These are phyloP conservation scores for Madurella fahalii DNA, from an alignment of 2,329 filamentous ascomycete species.

Conservation along the genomic window DNA sequence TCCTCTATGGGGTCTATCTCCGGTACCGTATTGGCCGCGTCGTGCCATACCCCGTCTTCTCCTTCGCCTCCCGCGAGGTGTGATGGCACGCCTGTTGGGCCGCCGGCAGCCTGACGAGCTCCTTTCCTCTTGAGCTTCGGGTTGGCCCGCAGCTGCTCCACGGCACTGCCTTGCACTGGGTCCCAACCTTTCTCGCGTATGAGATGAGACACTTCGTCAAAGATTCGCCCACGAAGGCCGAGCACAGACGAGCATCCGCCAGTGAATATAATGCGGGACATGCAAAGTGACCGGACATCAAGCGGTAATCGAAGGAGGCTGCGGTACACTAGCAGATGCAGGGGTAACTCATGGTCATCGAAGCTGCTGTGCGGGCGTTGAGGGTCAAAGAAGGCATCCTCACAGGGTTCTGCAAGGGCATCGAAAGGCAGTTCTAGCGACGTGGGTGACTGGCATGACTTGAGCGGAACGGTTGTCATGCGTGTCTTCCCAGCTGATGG, in stretches of 20 bases:
- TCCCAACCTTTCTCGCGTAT: conserved; percentile 72
- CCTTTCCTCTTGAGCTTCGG: conserved; percentile 37
- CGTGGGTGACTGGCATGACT: conserved; percentile 45
- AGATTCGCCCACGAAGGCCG: conserved; percentile 71
- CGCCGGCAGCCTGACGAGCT: conserved; percentile 24
- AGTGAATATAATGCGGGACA: conserved; percentile 82
- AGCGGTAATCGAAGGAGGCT: conserved; percentile 71
- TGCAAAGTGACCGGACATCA: conserved; percentile 79
- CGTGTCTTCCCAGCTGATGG: conserved; percentile 23
- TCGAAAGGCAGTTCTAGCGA: conserved; percentile 65
- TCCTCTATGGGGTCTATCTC: conserved; percentile 57
- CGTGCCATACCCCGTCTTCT: conserved; percentile 34
- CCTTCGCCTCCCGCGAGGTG: conserved; percentile 29
- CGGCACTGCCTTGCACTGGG: conserved; percentile 65
- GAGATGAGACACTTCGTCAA: conserved; percentile 68
- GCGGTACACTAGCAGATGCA: conserved; percentile 73
- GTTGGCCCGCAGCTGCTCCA: conserved; percentile 50
- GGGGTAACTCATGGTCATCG: conserved; percentile 81
- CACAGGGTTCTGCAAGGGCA: conserved; percentile 68
- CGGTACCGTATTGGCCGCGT: conserved; percentile 42
- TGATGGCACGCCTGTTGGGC: conserved; percentile 18
- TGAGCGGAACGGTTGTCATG: conserved; percentile 43
- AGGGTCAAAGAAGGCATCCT: conserved; percentile 67
- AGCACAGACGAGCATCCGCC: conserved; percentile 76
- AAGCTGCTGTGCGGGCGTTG: conserved; percentile 51